These are phyloP conservation scores for Trichocomaceae sp. DNA, from an alignment of 2,329 filamentous ascomycete genomes.

Conservation along the genomic window DNA sequence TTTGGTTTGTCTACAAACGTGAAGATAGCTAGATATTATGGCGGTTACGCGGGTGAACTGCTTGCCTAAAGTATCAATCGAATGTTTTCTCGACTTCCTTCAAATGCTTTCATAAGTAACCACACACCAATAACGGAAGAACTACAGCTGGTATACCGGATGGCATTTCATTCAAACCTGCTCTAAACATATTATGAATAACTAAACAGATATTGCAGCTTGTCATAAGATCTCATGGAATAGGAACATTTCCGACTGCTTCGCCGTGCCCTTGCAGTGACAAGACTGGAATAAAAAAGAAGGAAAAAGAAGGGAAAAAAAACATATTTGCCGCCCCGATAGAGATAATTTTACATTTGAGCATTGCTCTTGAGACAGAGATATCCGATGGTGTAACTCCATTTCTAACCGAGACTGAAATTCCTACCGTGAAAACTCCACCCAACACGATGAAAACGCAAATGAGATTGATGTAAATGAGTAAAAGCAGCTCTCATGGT, in stretches of 20 bases:
- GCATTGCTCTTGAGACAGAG: neutral
- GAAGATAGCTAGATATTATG: neutral
- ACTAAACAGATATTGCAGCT: neutral
- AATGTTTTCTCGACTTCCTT: neutral
- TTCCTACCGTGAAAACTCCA: conserved; percentile 1
- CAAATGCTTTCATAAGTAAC: neutral
- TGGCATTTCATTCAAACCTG: neutral
- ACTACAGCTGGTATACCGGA: neutral
- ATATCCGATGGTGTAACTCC: neutral
- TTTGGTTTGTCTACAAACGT: neutral
- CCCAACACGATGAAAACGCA: neutral
- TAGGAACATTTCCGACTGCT: too few relatives aligned
- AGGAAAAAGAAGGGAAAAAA: neutral
- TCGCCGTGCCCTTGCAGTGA: neutral
- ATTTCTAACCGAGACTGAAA: neutral
- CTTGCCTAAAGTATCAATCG: neutral
- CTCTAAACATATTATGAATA: neutral
- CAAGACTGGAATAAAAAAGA: neutral
- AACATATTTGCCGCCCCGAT: neutral
- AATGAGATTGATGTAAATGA: neutral
- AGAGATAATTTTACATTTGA: conserved; percentile 4
- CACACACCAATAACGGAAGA: too few relatives aligned
- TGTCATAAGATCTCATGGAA: too few relatives aligned
- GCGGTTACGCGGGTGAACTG: too few relatives aligned
- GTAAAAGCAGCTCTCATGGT: neutral